Evolutionary conservation across 2,329 filamentous ascomycete genomes (phyloP).

Genomic region (Paraphoma chrysanthemicola): DNA sequence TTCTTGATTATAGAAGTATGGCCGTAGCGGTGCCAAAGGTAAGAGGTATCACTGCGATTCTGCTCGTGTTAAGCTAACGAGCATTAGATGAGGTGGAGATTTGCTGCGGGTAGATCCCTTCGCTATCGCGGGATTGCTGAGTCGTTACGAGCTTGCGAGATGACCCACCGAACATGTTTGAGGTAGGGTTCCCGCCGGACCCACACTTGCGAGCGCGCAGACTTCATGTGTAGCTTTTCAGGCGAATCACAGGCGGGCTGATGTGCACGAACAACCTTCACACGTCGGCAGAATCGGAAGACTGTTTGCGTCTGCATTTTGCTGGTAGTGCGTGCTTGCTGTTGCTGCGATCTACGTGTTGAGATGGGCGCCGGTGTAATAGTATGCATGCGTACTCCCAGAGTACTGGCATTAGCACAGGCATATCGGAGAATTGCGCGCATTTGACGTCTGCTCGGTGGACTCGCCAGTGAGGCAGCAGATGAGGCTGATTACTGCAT

Average conservation of each 20-base stretch:
- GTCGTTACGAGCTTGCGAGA: neutral
- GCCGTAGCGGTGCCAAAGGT: neutral
- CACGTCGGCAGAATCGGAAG: neutral
- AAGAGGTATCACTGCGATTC: neutral
- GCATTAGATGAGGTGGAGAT: neutral
- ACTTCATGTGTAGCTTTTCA: neutral
- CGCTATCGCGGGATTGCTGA: neutral
- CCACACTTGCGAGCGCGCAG: neutral
- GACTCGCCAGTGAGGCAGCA: neutral
- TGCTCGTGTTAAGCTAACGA: neutral
- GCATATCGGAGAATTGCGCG: constrained; percentile 1
- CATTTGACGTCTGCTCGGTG: neutral
- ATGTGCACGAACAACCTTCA: neutral
- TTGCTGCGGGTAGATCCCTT: neutral
- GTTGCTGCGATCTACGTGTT: no score
- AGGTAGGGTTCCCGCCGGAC: neutral
- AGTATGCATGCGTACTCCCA: no score
- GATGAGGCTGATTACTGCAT: neutral
- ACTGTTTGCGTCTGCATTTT: neutral
- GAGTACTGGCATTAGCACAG: neutral
- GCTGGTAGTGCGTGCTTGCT: neutral
- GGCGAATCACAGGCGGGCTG: neutral
- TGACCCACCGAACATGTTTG: constrained; percentile 1
- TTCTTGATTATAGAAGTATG: neutral
- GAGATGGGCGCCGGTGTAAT: no score